A percentile compares a stretch with the other conserved stretches of the same genome.
These are phyloP conservation scores for Fusarium heterosporum DNA, from an alignment of 2,329 filamentous ascomycete genomes.

Conservation along the genomic window DNA sequence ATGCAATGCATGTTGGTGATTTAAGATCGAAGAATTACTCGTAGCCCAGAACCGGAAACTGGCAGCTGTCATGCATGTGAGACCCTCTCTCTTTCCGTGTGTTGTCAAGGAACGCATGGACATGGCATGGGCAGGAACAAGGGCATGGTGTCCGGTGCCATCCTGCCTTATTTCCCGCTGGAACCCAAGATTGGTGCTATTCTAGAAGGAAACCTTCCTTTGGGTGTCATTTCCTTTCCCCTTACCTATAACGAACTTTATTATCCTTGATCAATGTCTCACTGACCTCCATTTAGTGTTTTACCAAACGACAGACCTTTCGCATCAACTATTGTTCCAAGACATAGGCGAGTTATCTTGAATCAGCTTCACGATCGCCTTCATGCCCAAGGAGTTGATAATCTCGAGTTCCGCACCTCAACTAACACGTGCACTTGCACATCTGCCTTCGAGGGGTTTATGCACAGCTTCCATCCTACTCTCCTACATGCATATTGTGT, in stretches of 20 bases:
- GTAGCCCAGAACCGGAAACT: too few species aligned
- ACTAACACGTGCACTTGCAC: neutral
- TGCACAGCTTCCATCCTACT: neutral
- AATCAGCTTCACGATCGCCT: neutral
- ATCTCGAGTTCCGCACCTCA: constrained; percentile 1
- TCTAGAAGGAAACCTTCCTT: constrained; percentile 34
- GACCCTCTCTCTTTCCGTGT: neutral
- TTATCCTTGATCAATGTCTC: neutral
- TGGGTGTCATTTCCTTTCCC: neutral
- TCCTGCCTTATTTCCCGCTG: neutral
- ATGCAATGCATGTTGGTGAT: constrained; percentile 8
- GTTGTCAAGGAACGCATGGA: neutral
- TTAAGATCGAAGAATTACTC: neutral
- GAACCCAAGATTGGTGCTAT: constrained; percentile 2
- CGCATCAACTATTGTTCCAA: neutral
- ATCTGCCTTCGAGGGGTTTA: neutral
- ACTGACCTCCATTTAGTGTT: constrained; percentile 5
- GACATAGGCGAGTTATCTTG: neutral
- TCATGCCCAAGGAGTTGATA: neutral
- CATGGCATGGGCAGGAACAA: neutral
- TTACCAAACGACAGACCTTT: neutral
- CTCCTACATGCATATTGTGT: constrained; percentile 8
- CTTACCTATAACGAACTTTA: constrained; percentile 3
- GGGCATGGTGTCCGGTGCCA: neutral
- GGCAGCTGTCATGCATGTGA: constrained; percentile 1